Evolutionary conservation across 1,139 yeast species (phyloP).

Genomic region (Insectozyma bohioensis): DNA sequence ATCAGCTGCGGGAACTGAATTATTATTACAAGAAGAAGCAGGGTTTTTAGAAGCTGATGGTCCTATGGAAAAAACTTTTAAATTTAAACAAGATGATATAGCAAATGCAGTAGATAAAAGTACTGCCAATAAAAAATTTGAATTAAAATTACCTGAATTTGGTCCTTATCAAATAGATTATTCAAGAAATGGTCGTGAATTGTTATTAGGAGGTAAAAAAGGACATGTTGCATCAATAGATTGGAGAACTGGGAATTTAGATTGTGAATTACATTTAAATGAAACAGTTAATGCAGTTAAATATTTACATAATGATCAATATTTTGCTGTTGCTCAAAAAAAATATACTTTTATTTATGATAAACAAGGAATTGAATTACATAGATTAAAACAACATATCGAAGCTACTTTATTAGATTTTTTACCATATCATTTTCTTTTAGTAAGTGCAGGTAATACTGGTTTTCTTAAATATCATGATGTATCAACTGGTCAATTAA

Average conservation of each 20-base stretch:
- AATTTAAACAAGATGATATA: slow-evolving; percentile 80
- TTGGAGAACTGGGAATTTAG: slow-evolving; percentile 85
- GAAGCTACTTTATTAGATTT: slow-evolving; percentile 84
- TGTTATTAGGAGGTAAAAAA: slow-evolving; percentile 81
- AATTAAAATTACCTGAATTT: slow-evolving; percentile 67
- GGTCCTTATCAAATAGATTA: slow-evolving; percentile 89
- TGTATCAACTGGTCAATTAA: slow-evolving; percentile 87
- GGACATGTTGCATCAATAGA: slow-evolving; percentile 97
- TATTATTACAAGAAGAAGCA: slow-evolving; percentile 76
- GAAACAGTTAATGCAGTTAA: slow-evolving; percentile 92
- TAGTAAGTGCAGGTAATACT: slow-evolving; percentile 85
- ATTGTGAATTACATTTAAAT: slow-evolving; percentile 78
- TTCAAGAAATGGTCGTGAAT: slow-evolving; percentile 81
- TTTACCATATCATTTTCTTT: slow-evolving; percentile 86
- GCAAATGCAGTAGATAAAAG: slow-evolving; percentile 73
- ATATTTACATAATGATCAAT: slow-evolving; percentile 88
- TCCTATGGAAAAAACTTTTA: slow-evolving; percentile 82
- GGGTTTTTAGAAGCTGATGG: slow-evolving; percentile 92
- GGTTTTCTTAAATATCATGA: slow-evolving; percentile 92
- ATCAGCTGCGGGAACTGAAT: slow-evolving; percentile 84
- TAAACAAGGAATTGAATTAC: slow-evolving; percentile 86
- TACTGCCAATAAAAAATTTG: slow-evolving; percentile 75
- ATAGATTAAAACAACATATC: slow-evolving; percentile 84
- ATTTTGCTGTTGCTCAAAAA: slow-evolving; percentile 95
- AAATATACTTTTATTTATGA: slow-evolving; percentile 92